Conservation (phyloP, 768 basidiomycete genomes). For the Termitomyces sp. region DNA sequence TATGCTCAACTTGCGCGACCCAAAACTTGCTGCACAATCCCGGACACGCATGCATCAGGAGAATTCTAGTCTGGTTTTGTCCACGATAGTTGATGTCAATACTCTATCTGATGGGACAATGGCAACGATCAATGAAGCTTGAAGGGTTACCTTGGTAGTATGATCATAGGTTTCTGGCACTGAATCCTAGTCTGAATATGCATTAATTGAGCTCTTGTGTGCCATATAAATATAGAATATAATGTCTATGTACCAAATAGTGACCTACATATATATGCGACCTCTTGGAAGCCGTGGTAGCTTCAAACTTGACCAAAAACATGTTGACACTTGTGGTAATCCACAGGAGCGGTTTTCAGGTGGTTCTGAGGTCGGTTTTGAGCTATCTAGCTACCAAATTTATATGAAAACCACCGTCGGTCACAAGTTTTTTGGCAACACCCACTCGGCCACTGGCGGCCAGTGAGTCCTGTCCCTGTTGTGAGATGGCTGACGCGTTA, state of each 20-base stretch:
- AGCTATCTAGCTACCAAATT: no score
- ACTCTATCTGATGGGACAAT: slow-evolving; percentile 1
- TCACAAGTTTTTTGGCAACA: no score
- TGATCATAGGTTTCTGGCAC: neutral
- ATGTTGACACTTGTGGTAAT: no score
- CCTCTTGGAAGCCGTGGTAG: neutral
- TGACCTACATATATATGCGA: neutral
- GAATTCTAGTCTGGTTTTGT: slow-evolving; percentile 15
- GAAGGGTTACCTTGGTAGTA: neutral
- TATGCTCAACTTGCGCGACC: slow-evolving; percentile 27
- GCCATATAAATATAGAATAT: neutral
- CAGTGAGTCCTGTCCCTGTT: no score
- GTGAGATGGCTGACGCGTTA: no score
- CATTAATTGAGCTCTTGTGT: neutral
- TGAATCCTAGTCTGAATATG: neutral
- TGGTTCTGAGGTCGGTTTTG: no score
- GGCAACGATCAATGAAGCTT: neutral
- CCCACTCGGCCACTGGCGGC: no score
- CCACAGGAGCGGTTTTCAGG: no score
- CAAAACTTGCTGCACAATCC: slow-evolving; percentile 12
- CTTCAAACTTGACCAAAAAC: neutral
- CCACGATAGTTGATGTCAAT: slow-evolving; percentile 15
- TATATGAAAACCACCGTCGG: no score
- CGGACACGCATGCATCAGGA: neutral
- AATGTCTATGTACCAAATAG: neutral